Base-by-base conservation (phyloP, 345 rosid genomes). In the Syzygium aromaticum region DNA sequence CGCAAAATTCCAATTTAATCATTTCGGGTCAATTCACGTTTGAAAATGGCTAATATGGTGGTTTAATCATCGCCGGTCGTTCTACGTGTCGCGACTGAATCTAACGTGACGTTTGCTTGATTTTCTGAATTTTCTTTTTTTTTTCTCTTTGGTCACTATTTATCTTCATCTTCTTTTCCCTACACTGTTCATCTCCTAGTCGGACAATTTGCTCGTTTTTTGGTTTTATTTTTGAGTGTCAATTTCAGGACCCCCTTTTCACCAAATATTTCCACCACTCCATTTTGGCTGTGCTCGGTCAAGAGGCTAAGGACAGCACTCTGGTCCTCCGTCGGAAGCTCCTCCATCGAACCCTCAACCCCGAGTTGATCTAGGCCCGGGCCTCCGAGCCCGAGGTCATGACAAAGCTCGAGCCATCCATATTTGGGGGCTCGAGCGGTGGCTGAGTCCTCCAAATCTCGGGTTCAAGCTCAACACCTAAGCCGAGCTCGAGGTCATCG, bases 201-300 rank as follows among this genome's bases (percentile, higher is more conserved):
- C 98, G 57, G 51, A 43, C 46, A 43, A 43, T 43, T 43, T 43
- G 46, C 46, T 43, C 46, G n/a, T 43, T 43, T 96, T 96, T 96
- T 95, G 96, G 82, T 97, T 98, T 86, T 93, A 98, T 86, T 95
- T 97, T 92, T 95, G 99, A 57, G 98, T 96, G 87, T 95, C 98
- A 54, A 95, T 89, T 85, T 96, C 96, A 88, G 96, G 96, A 33
- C 89, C 98, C 61, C 98, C 97, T 88, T 30, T 94, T 95, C 86
- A 94, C 91, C 89, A 96, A 80, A 33, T 89, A 93, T 78, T 94
- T 95, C 99, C 98, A 95, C 98, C 98, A 95, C 49, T 94, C 94
- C 98, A 93, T 94, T 94, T 88, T 95, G 98, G 89, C 95, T 91
- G 52, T 94, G 93, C 94, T 95, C 95, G 33, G 97, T 94, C 92